Percentiles rank a stretch among this genome's conserved stretches.
phyloP scores from a whole-genome alignment of 2,329 filamentous ascomycete genomes.

The Cercospora citrullina region DNA sequence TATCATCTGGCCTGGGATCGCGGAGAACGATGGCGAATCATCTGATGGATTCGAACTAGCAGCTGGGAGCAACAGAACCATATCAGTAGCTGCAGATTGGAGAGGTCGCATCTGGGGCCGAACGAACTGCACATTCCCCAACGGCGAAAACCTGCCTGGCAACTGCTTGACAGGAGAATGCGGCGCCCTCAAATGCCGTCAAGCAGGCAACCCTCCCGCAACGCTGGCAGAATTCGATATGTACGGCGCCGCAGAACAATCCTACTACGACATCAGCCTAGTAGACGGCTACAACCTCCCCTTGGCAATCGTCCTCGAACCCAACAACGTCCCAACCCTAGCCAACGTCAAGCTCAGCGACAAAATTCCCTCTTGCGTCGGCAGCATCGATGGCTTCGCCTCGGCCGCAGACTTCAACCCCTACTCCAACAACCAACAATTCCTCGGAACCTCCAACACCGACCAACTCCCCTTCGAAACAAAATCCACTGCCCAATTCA shows the following conservation, averaged over 20 bases:
- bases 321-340: constrained; percentile 60
- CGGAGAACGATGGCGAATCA: constrained; percentile 65
- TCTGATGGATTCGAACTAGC: constrained; percentile 66
- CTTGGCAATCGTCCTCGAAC: constrained; percentile 56
- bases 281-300: constrained; percentile 85
- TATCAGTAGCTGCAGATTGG: constrained; percentile 73
- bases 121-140: constrained; percentile 77
- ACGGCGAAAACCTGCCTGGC: constrained; percentile 56
- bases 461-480: constrained; percentile 69
- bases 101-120: constrained; percentile 79
- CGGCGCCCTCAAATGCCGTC: constrained; percentile 65
- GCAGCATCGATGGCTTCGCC: constrained; percentile 62
- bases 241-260: constrained; percentile 65
- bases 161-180: constrained; percentile 75
- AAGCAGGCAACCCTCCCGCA: constrained; percentile 64
- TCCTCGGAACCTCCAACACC: constrained; percentile 62
- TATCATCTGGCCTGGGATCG: constrained; percentile 73
- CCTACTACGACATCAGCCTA: constrained; percentile 81
- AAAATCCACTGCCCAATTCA: constrained; percentile 56
- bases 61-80: constrained; percentile 57
- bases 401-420: constrained; percentile 45
- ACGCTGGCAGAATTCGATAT: constrained; percentile 82
- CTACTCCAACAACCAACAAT: constrained; percentile 54
- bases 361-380: constrained; percentile 75
- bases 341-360: constrained; percentile 69